Evolutionary conservation across 345 rosid genomes (phyloP).

Genomic region (Reutealis trisperma): DNA sequence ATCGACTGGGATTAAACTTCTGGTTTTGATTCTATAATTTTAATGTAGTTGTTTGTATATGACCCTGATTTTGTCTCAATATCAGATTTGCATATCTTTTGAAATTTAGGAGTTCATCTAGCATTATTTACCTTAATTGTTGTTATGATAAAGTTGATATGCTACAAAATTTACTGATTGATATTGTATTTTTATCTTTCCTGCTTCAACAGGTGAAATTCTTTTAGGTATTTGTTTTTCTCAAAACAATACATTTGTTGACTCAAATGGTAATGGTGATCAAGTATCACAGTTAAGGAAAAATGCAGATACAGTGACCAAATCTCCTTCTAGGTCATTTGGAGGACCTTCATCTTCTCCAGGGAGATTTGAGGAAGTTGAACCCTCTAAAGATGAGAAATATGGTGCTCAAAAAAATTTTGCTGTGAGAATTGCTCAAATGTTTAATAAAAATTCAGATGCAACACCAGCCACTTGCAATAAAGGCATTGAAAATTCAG

Average conservation of each 20-base stretch:
- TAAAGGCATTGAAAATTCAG: slow-evolving; percentile 50
- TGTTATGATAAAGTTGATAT: slow-evolving; percentile 1
- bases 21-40: not conserved
- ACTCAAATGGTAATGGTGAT: slow-evolving; percentile 37
- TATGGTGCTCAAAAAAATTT: slow-evolving; percentile 49
- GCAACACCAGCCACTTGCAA: slow-evolving; percentile 23
- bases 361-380: slow-evolving; percentile 52
- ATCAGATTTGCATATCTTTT: not conserved
- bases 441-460: slow-evolving; percentile 68
- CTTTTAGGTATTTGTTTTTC: slow-evolving; percentile 68
- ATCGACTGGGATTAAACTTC: not conserved
- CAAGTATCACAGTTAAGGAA: slow-evolving; percentile 34
- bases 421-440: slow-evolving; percentile 74
- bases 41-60: not conserved
- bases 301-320: slow-evolving; percentile 34
- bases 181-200: not conserved
- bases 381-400: slow-evolving; percentile 54
- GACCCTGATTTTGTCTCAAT: not conserved
- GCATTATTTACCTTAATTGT: not conserved
- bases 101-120: not conserved
- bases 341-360: slow-evolving; percentile 48
- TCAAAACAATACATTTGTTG: slow-evolving; percentile 48
- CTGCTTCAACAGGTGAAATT: slow-evolving; percentile 67
- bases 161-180: slow-evolving; percentile 6
- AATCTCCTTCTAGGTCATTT: slow-evolving; percentile 41